Evolutionary conservation across 2,329 filamentous ascomycete species (phyloP).

Genomic region (Aurifilum marmelostoma): DNA sequence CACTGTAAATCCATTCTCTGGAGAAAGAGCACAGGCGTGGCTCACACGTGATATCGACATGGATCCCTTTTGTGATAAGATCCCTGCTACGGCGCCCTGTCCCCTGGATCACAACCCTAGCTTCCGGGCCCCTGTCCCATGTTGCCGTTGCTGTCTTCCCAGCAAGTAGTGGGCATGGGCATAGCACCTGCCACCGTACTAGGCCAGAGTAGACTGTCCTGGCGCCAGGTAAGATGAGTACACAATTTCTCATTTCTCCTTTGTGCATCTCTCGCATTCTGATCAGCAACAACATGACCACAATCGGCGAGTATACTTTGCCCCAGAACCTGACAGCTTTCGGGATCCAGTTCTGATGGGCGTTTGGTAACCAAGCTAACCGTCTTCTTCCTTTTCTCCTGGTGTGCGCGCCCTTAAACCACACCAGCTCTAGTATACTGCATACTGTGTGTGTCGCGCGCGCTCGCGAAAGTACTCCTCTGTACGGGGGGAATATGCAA

Average conservation of each 20-base stretch:
- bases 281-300: neutral
- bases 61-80: neutral
- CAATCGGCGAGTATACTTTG: neutral
- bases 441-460: neutral
- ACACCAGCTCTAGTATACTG: neutral
- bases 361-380: neutral
- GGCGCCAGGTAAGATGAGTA: neutral
- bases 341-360: neutral
- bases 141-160: neutral
- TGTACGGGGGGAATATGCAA: constrained; percentile 8
- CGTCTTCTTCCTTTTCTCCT: neutral
- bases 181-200: neutral
- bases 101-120: neutral
- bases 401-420: neutral
- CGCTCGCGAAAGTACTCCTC: neutral
- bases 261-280: neutral
- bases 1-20: neutral
- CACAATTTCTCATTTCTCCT: neutral
- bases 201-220: neutral
- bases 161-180: neutral
- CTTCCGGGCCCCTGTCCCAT: neutral
- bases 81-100: neutral
- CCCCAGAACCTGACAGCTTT: neutral
- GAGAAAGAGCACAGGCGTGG: neutral
- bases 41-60: constrained; percentile 9